A percentile compares a stretch with the other conserved stretches of the same genome.
phyloP scores from a whole-genome alignment of 306 rosid genomes.

The Rosa multiflora region DNA sequence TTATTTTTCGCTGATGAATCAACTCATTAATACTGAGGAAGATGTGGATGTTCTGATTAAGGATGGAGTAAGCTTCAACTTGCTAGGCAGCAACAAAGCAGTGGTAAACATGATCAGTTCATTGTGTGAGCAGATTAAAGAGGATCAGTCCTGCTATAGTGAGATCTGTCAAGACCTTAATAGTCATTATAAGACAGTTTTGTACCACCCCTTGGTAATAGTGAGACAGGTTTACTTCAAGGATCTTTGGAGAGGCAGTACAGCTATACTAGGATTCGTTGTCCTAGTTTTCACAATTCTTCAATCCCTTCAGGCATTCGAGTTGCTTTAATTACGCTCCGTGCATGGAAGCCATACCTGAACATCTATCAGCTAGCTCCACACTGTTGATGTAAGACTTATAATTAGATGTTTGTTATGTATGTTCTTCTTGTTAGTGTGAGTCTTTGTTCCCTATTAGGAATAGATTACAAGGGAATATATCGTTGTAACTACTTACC shows the following conservation, averaged over 20 bases:
- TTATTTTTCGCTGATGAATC: slow-evolving; percentile 39
- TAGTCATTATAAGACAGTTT: slow-evolving; percentile 31
- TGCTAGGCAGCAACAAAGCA: slow-evolving; percentile 44
- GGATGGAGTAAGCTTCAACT: slow-evolving; percentile 37
- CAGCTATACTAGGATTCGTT: slow-evolving; percentile 49
- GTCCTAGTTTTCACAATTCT: slow-evolving; percentile 17
- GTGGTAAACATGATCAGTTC: slow-evolving; percentile 38
- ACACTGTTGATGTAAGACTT: too few species aligned
- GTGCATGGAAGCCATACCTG: too few species aligned
- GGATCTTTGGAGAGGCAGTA: slow-evolving; percentile 61
- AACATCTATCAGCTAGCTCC: too few species aligned
- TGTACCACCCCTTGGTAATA: slow-evolving; percentile 47
- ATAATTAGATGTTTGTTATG: too few species aligned
- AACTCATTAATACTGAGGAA: slow-evolving; percentile 35
- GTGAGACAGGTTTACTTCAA: slow-evolving; percentile 48
- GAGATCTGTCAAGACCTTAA: slow-evolving; percentile 18
- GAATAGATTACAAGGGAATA: too few species aligned
- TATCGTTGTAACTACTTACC: too few species aligned
- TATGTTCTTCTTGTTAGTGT: too few species aligned
- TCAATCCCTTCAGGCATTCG: too few species aligned
- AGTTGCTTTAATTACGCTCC: too few species aligned
- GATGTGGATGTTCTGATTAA: slow-evolving; percentile 56
- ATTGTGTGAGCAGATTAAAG: slow-evolving; percentile 38
- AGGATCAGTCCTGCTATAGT: slow-evolving; percentile 26
- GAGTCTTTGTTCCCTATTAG: too few species aligned